These are phyloP conservation scores for Mitragyna speciosa DNA, from an alignment of 257 asterid genomes.

Conservation along the genomic window DNA sequence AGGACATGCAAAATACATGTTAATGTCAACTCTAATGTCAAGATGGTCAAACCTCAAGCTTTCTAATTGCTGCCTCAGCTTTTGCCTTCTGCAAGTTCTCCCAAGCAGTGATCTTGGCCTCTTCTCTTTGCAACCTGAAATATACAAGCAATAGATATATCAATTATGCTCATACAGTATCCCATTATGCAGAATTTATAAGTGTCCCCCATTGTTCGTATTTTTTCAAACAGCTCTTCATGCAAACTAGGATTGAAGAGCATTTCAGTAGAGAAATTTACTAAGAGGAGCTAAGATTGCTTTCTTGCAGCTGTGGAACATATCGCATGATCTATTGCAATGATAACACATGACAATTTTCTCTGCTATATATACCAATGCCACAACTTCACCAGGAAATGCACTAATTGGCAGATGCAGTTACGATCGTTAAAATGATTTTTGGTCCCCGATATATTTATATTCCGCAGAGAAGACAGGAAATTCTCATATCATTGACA, in stretches of 20 bases:
- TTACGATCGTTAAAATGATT: not conserved
- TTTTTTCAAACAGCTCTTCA: not conserved
- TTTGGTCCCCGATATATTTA: not conserved
- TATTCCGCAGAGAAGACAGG: not conserved
- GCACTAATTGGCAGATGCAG: not conserved
- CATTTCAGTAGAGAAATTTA: not conserved
- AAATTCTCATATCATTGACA: not conserved
- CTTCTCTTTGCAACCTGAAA: conserved; percentile 31
- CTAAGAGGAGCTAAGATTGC: not conserved
- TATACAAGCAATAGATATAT: not conserved
- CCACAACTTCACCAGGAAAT: not conserved
- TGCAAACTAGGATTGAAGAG: not conserved
- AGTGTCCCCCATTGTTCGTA: not conserved
- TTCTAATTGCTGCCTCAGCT: conserved; percentile 39
- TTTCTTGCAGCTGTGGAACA: not conserved
- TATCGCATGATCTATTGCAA: too few species aligned
- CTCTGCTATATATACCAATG: not conserved
- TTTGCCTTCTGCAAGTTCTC: conserved; percentile 45
- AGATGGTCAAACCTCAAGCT: conserved; percentile 31
- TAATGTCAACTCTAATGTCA: not conserved
- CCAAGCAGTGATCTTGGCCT: conserved; percentile 40
- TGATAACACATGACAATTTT: too few species aligned
- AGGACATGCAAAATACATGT: not conserved
- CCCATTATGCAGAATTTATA: not conserved
- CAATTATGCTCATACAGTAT: not conserved